A percentile compares a stretch with the other conserved stretches of the same genome.
These are phyloP conservation scores for Margaritispora aquatica DNA, from an alignment of 495 filamentous ascomycete species.

Conservation along the genomic window DNA sequence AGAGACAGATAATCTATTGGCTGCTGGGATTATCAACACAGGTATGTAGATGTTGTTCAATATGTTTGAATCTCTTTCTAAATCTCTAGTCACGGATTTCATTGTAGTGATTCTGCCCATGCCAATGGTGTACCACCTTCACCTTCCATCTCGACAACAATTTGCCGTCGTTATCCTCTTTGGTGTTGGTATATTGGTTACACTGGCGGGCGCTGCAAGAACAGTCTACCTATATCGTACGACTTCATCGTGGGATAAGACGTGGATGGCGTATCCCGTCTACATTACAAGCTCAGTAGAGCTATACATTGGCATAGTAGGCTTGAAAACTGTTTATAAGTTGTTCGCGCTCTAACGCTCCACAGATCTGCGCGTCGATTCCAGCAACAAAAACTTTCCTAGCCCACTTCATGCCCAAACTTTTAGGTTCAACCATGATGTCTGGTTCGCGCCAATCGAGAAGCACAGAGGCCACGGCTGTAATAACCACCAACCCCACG, in stretches of 20 bases:
- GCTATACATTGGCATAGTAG: constrained; percentile 56
- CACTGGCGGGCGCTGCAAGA: constrained; percentile 47
- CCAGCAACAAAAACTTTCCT: constrained; percentile 49
- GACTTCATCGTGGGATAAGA: constrained; percentile 34
- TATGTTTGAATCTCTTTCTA: constrained; percentile 9
- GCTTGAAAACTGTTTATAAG: neutral
- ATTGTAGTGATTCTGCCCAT: constrained; percentile 52
- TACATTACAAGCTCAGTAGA: constrained; percentile 49
- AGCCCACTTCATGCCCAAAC: constrained; percentile 32
- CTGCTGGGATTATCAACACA: constrained; percentile 48
- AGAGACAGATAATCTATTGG: constrained; percentile 44
- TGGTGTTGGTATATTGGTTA: constrained; percentile 48
- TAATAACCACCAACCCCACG: neutral
- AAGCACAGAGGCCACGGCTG: neutral
- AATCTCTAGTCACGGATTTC: constrained; percentile 53
- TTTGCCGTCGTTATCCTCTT: constrained; percentile 54
- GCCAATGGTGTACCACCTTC: constrained; percentile 47
- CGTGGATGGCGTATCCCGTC: constrained; percentile 47
- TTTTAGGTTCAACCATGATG: neutral
- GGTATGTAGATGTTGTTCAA: too few species aligned
- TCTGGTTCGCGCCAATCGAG: neutral
- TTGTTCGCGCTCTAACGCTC: too few species aligned
- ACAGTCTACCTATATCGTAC: constrained; percentile 30
- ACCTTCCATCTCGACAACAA: constrained; percentile 47
- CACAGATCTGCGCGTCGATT: constrained; percentile 48